Percentiles rank a stretch among this genome's conserved stretches.
Evolutionary conservation across 2,329 filamentous ascomycete species (phyloP).

Genomic region (Clarireedia paspali): DNA sequence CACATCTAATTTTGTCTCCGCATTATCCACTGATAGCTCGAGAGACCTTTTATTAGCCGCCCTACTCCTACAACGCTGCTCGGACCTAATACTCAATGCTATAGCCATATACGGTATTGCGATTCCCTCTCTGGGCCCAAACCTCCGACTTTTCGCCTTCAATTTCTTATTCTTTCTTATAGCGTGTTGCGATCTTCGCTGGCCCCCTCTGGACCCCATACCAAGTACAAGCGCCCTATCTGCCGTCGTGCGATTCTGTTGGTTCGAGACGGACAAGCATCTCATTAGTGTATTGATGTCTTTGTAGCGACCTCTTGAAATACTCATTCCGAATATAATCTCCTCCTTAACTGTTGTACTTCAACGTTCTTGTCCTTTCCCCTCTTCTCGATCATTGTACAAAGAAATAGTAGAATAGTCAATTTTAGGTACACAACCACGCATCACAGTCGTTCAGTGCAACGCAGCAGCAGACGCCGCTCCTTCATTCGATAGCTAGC

Average conservation of each 20-base stretch:
- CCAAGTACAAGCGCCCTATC: constrained; percentile 23
- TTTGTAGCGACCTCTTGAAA: constrained; percentile 15
- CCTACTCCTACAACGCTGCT: constrained; percentile 29
- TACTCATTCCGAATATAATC: constrained; percentile 4
- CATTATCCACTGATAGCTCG: constrained; percentile 36
- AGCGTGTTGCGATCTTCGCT: constrained; percentile 22
- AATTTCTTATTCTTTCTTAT: constrained; percentile 14
- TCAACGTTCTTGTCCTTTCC: constrained; percentile 18
- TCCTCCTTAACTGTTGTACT: constrained; percentile 16
- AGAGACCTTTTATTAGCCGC: constrained; percentile 37
- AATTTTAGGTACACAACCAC: constrained; percentile 14
- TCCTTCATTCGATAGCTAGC: constrained; percentile 16
- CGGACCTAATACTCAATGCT: constrained; percentile 17
- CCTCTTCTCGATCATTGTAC: constrained; percentile 18
- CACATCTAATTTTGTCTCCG: constrained; percentile 25
- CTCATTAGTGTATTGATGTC: constrained; percentile 8
- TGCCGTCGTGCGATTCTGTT: constrained; percentile 5
- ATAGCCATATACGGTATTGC: constrained; percentile 33
- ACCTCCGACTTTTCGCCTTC: constrained; percentile 11
- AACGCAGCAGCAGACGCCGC: constrained; percentile 12
- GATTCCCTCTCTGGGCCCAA: constrained; percentile 22
- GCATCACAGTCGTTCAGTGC: constrained; percentile 19
- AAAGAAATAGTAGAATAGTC: constrained; percentile 9
- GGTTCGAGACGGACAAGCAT: constrained; percentile 3
- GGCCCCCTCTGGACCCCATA: constrained; percentile 19